phyloP scores from a whole-genome alignment of 306 rosid genomes.

The Canavalia gladiata region DNA sequence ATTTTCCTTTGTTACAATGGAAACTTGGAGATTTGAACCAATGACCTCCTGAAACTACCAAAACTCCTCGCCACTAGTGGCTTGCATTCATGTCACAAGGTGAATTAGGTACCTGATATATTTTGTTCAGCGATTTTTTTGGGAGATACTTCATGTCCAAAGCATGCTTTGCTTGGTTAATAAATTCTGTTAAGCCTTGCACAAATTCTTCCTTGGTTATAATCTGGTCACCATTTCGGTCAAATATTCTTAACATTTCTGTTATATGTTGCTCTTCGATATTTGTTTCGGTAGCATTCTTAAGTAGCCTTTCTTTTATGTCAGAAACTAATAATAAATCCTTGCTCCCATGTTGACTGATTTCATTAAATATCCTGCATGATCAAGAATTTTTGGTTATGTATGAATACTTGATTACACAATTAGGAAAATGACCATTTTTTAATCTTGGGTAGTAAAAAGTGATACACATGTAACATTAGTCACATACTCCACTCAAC shows the following conservation, averaged over 20 bases:
- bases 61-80: neutral
- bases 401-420: neutral
- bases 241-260: constrained; percentile 48
- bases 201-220: constrained; percentile 56
- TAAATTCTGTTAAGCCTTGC: constrained; percentile 44
- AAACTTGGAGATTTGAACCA: too few species aligned
- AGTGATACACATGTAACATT: too few species aligned
- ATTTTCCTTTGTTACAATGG: too few species aligned
- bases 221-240: constrained; percentile 46
- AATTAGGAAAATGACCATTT: neutral
- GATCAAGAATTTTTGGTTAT: constrained; percentile 1
- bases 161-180: constrained; percentile 40
- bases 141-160: constrained; percentile 33
- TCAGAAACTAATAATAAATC: constrained; percentile 48
- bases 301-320: constrained; percentile 42
- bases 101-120: constrained; percentile 12
- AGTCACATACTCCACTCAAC: too few species aligned
- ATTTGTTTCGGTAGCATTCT: constrained; percentile 15
- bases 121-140: constrained; percentile 20
- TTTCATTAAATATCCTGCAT: constrained; percentile 55
- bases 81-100: neutral
- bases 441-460: neutral
- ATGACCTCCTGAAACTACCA: neutral
- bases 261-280: constrained; percentile 41
- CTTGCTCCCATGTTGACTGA: constrained; percentile 46